Percentiles rank a stretch among this genome's conserved stretches.
Evolutionary conservation across 2,329 filamentous ascomycete genomes (phyloP).

Genomic region (Colletotrichum limetticola): DNA sequence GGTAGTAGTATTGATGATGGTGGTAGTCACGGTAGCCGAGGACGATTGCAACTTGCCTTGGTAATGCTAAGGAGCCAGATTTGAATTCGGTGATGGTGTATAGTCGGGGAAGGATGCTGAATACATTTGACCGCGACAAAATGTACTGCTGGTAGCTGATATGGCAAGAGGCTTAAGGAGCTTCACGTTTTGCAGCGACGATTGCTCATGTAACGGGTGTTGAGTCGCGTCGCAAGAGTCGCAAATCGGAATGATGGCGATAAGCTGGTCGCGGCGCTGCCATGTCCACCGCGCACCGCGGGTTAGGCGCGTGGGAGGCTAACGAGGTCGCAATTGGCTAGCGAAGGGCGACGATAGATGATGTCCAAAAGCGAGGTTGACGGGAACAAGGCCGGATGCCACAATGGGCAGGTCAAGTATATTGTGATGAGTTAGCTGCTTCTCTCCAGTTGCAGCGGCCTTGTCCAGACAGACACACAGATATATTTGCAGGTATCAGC

Average conservation of each 20-base stretch:
- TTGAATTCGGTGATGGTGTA: neutral
- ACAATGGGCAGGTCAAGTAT: neutral
- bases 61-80: neutral
- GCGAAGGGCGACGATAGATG: neutral
- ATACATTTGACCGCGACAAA: constrained; percentile 19
- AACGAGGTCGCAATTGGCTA: neutral
- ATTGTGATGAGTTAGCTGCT: neutral
- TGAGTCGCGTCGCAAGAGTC: constrained; percentile 18
- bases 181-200: neutral
- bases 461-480: neutral
- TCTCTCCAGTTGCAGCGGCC: neutral
- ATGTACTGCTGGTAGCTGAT: neutral
- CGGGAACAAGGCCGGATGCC: neutral
- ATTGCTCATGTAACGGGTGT: neutral
- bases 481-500: neutral
- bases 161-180: neutral
- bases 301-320: neutral
- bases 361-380: neutral
- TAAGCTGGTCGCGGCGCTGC: neutral
- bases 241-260: neutral
- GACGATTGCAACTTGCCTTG: neutral
- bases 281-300: constrained; percentile 2
- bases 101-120: constrained; percentile 1
- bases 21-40: neutral
- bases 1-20: neutral